phyloP scores from a whole-genome alignment of 768 basidiomycete genomes.

The Boletus rex-veris region DNA sequence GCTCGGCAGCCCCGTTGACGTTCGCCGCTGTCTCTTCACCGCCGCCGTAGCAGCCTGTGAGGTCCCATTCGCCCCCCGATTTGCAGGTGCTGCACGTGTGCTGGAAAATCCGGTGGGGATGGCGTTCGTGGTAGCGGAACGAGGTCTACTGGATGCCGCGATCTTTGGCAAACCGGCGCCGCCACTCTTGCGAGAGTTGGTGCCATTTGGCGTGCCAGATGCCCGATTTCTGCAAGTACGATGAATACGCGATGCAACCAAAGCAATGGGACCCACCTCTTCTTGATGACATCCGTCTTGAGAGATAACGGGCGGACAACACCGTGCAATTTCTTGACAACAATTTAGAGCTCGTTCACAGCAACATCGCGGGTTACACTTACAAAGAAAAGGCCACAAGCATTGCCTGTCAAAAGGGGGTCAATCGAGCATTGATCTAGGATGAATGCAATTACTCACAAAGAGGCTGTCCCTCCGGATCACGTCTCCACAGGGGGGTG shows the following conservation, averaged over 20 bases:
- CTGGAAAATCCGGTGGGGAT: slow-evolving; percentile 45
- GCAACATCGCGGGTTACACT: slow-evolving; percentile 33
- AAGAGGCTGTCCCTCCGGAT: slow-evolving; percentile 89
- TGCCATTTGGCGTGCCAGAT: slow-evolving; percentile 63
- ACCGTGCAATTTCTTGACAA: slow-evolving; percentile 83
- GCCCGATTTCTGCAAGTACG: slow-evolving; percentile 64
- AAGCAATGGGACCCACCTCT: slow-evolving; percentile 52
- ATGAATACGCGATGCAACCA: neutral
- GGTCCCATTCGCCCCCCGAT: slow-evolving; percentile 21
- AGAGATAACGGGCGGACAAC: slow-evolving; percentile 91
- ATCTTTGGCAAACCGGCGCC: slow-evolving; percentile 66
- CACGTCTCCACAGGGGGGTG: slow-evolving; percentile 89
- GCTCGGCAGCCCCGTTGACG: slow-evolving; percentile 54
- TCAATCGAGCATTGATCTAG: slow-evolving; percentile 16
- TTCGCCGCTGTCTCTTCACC: slow-evolving; percentile 81
- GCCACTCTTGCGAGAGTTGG: slow-evolving; percentile 55
- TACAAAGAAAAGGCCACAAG: slow-evolving; percentile 91
- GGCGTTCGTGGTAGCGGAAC: slow-evolving; percentile 64
- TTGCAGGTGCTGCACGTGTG: slow-evolving; percentile 37
- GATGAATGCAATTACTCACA: slow-evolving; percentile 48
- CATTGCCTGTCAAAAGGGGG: slow-evolving; percentile 55
- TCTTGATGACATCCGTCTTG: slow-evolving; percentile 98
- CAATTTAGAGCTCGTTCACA: slow-evolving; percentile 10
- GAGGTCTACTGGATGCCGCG: slow-evolving; percentile 69
- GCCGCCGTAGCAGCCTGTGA: slow-evolving; percentile 31